Evolutionary conservation across 1,284 basidiomycete genomes (phyloP).

Genomic region (Puccinia coronata): DNA sequence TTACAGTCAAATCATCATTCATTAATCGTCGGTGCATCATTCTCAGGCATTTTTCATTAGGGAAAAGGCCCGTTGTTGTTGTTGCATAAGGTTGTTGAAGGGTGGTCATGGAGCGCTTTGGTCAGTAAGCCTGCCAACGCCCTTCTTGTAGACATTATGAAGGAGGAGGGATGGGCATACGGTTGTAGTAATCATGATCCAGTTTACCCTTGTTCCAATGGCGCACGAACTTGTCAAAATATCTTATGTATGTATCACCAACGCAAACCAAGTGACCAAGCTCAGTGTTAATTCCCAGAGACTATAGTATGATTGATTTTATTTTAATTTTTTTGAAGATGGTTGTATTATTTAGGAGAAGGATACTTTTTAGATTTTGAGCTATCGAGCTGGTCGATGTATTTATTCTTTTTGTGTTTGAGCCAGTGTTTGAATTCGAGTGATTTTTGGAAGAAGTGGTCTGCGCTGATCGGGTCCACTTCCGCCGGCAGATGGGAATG

Average conservation of each 20-base stretch:
- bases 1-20: background rate
- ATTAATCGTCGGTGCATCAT: background rate
- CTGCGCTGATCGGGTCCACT: background rate
- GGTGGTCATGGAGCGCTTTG: background rate
- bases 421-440: conserved; percentile 35
- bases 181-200: conserved; percentile 23
- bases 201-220: conserved; percentile 31
- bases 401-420: conserved; percentile 39
- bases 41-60: background rate
- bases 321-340: no score
- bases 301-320: no score
- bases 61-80: no score
- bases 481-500: background rate
- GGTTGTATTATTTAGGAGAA: no score
- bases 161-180: background rate
- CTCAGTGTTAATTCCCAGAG: no score
- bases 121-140: background rate
- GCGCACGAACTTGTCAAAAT: conserved; percentile 34
- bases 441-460: conserved; percentile 44
- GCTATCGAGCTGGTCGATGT: conserved; percentile 25
- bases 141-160: background rate
- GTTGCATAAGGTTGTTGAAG: no score
- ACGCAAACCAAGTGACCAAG: background rate
- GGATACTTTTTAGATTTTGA: conserved; percentile 24
- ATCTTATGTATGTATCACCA: background rate